Percentiles rank a stretch among this genome's conserved stretches.
Evolutionary conservation across 2,329 filamentous ascomycete genomes (phyloP).

Genomic region (Stemphylium vesicarium): DNA sequence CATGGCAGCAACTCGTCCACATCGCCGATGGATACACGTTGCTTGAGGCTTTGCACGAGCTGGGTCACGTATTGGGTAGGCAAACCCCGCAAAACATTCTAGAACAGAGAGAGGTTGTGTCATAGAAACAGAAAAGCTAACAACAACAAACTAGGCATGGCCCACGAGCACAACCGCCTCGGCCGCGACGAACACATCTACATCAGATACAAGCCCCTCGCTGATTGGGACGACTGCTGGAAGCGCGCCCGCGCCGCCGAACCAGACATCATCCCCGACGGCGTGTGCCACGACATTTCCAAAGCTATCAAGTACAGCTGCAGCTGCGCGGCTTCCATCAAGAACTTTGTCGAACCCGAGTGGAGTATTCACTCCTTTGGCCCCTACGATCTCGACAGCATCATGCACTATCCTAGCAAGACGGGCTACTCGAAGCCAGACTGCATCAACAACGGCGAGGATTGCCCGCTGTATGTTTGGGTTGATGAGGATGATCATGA

Average conservation of each 20-base stretch:
- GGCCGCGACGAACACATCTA: constrained; percentile 12
- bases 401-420: constrained; percentile 5
- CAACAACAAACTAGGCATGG: constrained; percentile 2
- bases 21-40: background rate
- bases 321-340: background rate
- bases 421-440: background rate
- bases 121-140: background rate
- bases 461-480: background rate
- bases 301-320: background rate
- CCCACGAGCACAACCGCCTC: constrained; percentile 8
- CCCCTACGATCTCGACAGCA: background rate
- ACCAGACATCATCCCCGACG: background rate
- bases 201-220: background rate
- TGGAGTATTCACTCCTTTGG: background rate
- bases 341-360: background rate
- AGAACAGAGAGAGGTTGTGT: too few species aligned
- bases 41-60: background rate
- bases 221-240: background rate
- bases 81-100: too few species aligned
- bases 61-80: constrained; percentile 4
- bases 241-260: background rate
- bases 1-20: background rate
- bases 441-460: background rate
- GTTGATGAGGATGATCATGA: background rate
- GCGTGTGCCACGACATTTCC: background rate